phyloP scores from a whole-genome alignment of 192 early-diverging fungal genomes.

The Entomortierella beljakovae region DNA sequence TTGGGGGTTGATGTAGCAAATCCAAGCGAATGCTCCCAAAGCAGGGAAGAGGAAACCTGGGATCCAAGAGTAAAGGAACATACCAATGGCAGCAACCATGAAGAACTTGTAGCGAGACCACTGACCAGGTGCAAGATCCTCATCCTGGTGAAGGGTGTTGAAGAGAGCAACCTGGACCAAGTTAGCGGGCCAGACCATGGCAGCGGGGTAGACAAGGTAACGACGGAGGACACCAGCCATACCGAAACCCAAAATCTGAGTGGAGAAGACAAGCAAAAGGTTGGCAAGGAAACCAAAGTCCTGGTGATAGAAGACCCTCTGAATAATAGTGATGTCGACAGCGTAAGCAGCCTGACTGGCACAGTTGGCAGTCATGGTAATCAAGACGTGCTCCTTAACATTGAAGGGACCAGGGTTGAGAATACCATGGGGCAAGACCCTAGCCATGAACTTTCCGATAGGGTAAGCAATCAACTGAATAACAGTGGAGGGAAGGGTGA shows the following conservation, averaged over 20 bases:
- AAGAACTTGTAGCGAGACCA: slow-evolving; percentile 67
- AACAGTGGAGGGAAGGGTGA: slow-evolving; percentile 27
- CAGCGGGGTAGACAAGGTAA: slow-evolving; percentile 80
- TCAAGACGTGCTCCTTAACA: too few species aligned
- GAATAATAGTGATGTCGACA: too few species aligned
- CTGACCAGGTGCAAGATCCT: slow-evolving; percentile 11
- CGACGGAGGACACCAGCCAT: too few species aligned
- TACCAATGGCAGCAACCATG: slow-evolving; percentile 56
- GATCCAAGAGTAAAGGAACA: slow-evolving; percentile 60
- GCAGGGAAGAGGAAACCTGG: slow-evolving; percentile 60
- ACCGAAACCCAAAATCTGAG: too few species aligned
- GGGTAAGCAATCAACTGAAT: slow-evolving; percentile 44
- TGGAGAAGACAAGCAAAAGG: too few species aligned
- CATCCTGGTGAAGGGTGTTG: slow-evolving; percentile 70
- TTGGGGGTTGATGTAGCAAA: slow-evolving; percentile 57
- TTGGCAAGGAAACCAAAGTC: too few species aligned
- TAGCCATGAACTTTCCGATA: slow-evolving; percentile 46
- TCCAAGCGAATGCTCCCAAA: slow-evolving; percentile 54
- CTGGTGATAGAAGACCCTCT: too few species aligned
- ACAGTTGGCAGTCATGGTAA: slow-evolving; percentile 59
- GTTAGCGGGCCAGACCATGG: slow-evolving; percentile 86
- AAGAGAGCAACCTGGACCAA: slow-evolving; percentile 80
- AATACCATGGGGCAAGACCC: slow-evolving; percentile 64
- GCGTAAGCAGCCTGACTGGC: too few species aligned
- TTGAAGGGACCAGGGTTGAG: slow-evolving; percentile 59